Percentiles rank a stretch among this genome's conserved stretches.
Conservation (phyloP, 2,329 filamentous ascomycete species). For the Talaromyces sp. region DNA sequence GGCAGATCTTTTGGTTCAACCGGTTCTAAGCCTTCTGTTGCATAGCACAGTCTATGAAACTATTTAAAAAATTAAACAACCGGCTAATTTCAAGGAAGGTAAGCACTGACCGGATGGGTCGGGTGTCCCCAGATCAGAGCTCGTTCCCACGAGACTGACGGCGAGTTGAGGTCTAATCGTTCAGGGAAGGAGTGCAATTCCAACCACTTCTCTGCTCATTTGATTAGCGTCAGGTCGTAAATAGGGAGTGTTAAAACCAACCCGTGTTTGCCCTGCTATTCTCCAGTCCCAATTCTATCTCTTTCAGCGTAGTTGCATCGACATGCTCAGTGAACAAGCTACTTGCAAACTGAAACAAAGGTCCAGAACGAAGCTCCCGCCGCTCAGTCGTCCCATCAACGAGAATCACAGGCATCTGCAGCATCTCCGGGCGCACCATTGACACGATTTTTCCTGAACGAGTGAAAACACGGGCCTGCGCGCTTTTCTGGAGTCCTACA, state of each 20-base stretch:
- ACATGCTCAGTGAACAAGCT: slow-evolving; percentile 6
- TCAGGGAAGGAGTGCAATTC: neutral
- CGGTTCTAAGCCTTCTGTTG: slow-evolving; percentile 9
- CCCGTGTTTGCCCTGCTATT: slow-evolving; percentile 14
- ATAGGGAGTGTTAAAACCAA: neutral
- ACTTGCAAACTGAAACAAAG: slow-evolving; percentile 9
- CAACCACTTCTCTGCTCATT: slow-evolving; percentile 11
- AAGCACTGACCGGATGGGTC: slow-evolving; percentile 14
- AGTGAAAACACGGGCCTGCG: neutral
- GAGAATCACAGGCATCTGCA: slow-evolving; percentile 3
- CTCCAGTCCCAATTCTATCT: slow-evolving; percentile 9
- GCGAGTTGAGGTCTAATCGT: neutral
- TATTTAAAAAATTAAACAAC: neutral
- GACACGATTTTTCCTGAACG: neutral
- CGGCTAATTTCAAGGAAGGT: neutral
- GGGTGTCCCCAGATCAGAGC: slow-evolving; percentile 15
- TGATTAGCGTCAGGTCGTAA: neutral
- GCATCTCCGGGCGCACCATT: neutral
- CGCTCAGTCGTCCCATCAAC: neutral
- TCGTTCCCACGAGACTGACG: slow-evolving; percentile 12
- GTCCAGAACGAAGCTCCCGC: slow-evolving; percentile 4
- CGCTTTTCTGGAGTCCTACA: neutral
- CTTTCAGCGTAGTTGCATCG: neutral
- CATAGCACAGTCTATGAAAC: slow-evolving; percentile 14
- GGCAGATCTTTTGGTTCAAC: slow-evolving; percentile 12